Evolutionary conservation across 2,329 filamentous ascomycete species (phyloP).

Genomic region (Neopestalotiopsis sp.): DNA sequence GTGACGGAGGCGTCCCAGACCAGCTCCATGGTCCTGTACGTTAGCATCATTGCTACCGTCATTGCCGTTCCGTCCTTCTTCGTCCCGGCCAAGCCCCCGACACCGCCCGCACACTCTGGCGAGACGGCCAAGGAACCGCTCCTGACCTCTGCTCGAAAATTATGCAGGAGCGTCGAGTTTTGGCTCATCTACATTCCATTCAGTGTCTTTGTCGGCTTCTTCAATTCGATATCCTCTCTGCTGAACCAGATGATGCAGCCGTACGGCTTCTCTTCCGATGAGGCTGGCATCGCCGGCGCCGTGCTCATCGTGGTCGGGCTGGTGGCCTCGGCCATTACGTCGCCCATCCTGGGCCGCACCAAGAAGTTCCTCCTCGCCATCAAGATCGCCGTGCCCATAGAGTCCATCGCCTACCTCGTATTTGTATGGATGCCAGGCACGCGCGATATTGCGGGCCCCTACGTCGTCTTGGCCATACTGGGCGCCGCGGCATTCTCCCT

Average conservation of each 20-base stretch:
- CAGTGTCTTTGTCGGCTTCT: constrained; percentile 83
- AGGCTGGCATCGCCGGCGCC: constrained; percentile 89
- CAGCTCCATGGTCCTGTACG: constrained; percentile 82
- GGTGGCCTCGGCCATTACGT: constrained; percentile 74
- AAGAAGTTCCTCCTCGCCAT: constrained; percentile 79
- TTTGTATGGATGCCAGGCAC: constrained; percentile 79
- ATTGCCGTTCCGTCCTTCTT: constrained; percentile 79
- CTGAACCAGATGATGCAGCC: constrained; percentile 90
- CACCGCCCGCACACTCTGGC: constrained; percentile 74
- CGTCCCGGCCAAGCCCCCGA: constrained; percentile 77
- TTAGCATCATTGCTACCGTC: constrained; percentile 50
- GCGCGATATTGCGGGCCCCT: constrained; percentile 67
- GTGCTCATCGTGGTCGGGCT: constrained; percentile 90
- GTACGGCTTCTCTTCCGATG: constrained; percentile 81
- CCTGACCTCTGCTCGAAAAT: constrained; percentile 54
- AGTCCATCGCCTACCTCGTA: constrained; percentile 74
- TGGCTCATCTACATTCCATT: constrained; percentile 86
- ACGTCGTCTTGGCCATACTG: constrained; percentile 74
- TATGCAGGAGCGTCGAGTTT: constrained; percentile 70
- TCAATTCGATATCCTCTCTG: constrained; percentile 88
- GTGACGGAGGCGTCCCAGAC: constrained; percentile 67
- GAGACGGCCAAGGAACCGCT: constrained; percentile 61
- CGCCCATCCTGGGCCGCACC: constrained; percentile 83
- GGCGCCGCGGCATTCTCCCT: constrained; percentile 82
- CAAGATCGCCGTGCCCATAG: constrained; percentile 75